Base-by-base conservation (phyloP, 352 stramenopile genomes). In the Phytophthora agathidicida region DNA sequence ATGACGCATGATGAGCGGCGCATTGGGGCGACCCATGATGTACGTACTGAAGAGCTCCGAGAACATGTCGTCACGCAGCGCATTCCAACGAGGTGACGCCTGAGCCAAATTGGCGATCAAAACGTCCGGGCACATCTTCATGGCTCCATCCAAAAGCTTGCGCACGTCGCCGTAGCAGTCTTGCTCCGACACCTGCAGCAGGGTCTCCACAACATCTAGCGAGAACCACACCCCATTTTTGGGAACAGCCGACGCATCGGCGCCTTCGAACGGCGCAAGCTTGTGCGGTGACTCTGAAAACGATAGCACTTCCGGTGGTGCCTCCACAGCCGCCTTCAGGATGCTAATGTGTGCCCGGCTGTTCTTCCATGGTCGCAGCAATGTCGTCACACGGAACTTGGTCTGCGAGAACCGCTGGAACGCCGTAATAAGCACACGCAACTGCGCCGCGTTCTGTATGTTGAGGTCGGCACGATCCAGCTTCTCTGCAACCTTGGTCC, bases 221-320 rank as follows among this genome's bases (percentile, higher is more conserved):
- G 86, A 96, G 28, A 96, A 96, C 86, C 86, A 96, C 13, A 93
- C 81, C 24, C 84, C 86, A 51, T 96, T 96, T 58, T 93, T 89
- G 0, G 86, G 86, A 6, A 90, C 86, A 9, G 81, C 83, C 31
- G 86, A 92, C 5, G 84, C 86, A 44, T 96, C 84, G n/a, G 84
- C 86, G 13, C 86, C 86, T 77, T 96, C 86, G 52, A 96, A 96
- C 7, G 84, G 84, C 4, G 80, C 79, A 16, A 96, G 68, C 55
- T 94, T 94, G 53, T 86, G 81, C 16, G 85, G 77, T 6, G 83
- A 93, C 22, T 96, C 84, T 5, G 75, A 63, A 47, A 96, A 96
- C 42, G 75, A 91, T 5, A 96, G 50, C 27, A 94, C 84, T 37
- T 96, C 84, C 5, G 77, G 72, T n/a, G 84, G 79, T 32, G 82